Evolutionary conservation across 805 yeast genomes (phyloP), one percentile per base, ranked within the genome.

Genomic region (Lachancea kluyveri): DNA sequence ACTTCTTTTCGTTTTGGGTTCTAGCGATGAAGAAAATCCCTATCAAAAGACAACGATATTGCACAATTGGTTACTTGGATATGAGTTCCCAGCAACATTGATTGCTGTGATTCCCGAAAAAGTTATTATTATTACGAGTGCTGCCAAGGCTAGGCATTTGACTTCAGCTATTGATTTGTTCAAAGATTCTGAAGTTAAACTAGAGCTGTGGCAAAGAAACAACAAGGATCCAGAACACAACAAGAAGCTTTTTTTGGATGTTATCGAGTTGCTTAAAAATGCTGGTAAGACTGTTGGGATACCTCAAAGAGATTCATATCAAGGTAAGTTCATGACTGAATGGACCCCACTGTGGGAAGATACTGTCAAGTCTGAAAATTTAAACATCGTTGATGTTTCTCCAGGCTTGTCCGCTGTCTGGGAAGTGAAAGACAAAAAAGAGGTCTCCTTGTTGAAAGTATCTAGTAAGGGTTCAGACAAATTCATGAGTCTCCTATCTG

Each of bases 41-140:
- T 87, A 85, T 59, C 86, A 82, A 53, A 85, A 85, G 59, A 79
- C 94, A 8, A 78, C 94, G 1, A 79, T 82, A 26, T 60, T 88
- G 28, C 96, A 88, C 55, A 81, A 77, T 31, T 90, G 97, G 97
- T 64, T 90, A 33, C 62, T 90, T 29, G 95, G 96, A 4, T 90
- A 88, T 55, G 97, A 92, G 55, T 90, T 90, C 52, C 94, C 95
- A n/a, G 92, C 92, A 30, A 87, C 96, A 2, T 77, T 77, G 18
- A 60, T 90, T 32, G 74, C 70, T 30, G 61, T 88, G 36, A 71
- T 82, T 3, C 67, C 70, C 33, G 72, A 70, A 22, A 75, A 74
- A 42, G 64, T 76, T 22, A 57, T 75, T 4, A 64, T 90, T 33
- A 67, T 88, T 36, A 88, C 96, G 0, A 78, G 90, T 18, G 79